Conservation (phyloP, 2,329 filamentous ascomycete genomes). For the Lecanicillium sp. region DNA sequence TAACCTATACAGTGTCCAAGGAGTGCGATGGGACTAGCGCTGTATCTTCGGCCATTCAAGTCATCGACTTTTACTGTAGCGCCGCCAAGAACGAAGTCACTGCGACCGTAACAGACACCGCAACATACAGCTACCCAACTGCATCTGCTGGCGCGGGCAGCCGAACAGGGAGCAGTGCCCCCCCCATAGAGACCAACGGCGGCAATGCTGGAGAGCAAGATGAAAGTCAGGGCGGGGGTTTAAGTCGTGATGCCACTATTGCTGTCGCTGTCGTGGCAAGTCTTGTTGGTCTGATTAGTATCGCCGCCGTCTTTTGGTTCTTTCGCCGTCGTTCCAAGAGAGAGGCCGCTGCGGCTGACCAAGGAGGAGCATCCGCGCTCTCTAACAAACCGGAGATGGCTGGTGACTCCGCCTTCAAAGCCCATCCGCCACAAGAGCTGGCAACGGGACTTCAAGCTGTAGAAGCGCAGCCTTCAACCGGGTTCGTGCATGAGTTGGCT, state of each 20-base stretch:
- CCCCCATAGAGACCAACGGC: not conserved
- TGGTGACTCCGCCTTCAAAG: no score
- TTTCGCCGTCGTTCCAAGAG: slow-evolving; percentile 6
- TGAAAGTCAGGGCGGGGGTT: not conserved
- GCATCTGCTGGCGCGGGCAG: not conserved
- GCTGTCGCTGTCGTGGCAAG: slow-evolving; percentile 4
- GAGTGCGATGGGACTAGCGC: slow-evolving; percentile 30
- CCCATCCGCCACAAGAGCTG: no score
- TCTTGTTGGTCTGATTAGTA: not conserved
- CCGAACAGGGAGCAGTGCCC: not conserved
- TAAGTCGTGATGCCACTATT: slow-evolving; percentile 4
- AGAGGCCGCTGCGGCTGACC: not conserved
- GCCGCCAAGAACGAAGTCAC: slow-evolving; percentile 30
- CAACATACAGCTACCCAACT: slow-evolving; percentile 1
- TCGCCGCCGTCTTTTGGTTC: not conserved
- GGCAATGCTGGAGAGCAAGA: not conserved
- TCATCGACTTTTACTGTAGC: slow-evolving; percentile 35
- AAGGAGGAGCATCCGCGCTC: no score
- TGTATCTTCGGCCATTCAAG: slow-evolving; percentile 29
- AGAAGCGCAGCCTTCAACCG: no score
- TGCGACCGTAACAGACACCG: slow-evolving; percentile 19
- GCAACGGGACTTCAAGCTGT: no score
- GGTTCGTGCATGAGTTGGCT: no score
- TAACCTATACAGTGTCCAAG: slow-evolving; percentile 29
- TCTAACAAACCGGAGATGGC: no score